Conservation (phyloP, 2,329 filamentous ascomycete genomes). For the Paraconiothyrium sp. region DNA sequence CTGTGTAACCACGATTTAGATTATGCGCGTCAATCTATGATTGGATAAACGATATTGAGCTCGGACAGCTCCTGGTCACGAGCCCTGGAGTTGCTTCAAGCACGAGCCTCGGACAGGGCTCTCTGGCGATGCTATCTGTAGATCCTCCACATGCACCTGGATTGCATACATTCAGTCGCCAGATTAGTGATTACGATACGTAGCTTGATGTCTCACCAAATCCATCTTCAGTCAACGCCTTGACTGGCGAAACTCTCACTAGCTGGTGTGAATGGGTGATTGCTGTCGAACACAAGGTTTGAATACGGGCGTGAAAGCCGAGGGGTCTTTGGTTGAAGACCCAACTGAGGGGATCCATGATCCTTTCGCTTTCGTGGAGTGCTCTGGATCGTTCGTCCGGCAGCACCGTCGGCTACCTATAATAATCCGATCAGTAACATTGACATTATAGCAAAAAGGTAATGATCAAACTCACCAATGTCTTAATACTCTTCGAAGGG, state of each 20-base stretch:
- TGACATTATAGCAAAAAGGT: too few species aligned
- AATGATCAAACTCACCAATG: neutral
- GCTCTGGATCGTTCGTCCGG: neutral
- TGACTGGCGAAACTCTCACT: neutral
- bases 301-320: constrained; percentile 9
- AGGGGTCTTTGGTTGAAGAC: constrained; percentile 3
- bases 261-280: constrained; percentile 6
- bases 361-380: constrained; percentile 7
- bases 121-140: neutral
- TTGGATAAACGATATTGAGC: neutral
- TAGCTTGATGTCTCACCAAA: neutral
- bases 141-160: neutral
- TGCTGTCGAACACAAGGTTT: constrained; percentile 10
- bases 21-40: neutral
- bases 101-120: neutral
- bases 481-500: constrained; percentile 1
- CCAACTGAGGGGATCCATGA: neutral
- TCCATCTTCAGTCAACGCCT: neutral
- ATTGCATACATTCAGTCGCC: neutral
- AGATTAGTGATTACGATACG: neutral
- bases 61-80: neutral
- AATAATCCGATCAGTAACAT: neutral
- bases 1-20: neutral
- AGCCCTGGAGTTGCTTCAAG: neutral
- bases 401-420: neutral